Evolutionary conservation across 495 filamentous ascomycete genomes (phyloP).

Genomic region (Talaromyces thailandensis): DNA sequence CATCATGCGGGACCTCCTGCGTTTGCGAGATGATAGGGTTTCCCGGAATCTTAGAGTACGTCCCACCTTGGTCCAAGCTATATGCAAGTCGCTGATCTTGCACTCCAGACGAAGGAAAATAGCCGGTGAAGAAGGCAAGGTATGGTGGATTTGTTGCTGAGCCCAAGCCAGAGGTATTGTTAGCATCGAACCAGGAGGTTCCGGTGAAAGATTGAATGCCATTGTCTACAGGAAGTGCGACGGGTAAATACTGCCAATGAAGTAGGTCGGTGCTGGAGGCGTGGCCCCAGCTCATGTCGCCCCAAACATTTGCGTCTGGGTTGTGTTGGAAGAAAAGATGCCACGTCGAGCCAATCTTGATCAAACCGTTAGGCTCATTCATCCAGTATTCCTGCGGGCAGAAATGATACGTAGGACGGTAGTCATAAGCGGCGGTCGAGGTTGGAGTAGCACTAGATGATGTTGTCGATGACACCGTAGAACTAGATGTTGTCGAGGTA

Average conservation of each 20-base stretch:
- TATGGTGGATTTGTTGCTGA: too few species aligned
- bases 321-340: neutral
- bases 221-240: slow-evolving; percentile 36
- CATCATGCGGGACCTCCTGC: too few species aligned
- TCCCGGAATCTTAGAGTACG: too few species aligned
- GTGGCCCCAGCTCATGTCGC: slow-evolving; percentile 47
- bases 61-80: too few species aligned
- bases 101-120: too few species aligned
- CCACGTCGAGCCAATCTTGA: slow-evolving; percentile 32
- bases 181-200: slow-evolving; percentile 34
- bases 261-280: slow-evolving; percentile 43
- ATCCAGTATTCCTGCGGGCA: slow-evolving; percentile 42
- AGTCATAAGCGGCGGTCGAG: neutral
- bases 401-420: slow-evolving; percentile 25
- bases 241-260: slow-evolving; percentile 43
- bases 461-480: neutral
- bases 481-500: neutral
- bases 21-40: too few species aligned
- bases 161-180: slow-evolving; percentile 43
- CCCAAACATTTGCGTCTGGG: slow-evolving; percentile 22
- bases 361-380: slow-evolving; percentile 52
- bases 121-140: too few species aligned
- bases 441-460: neutral
- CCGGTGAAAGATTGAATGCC: slow-evolving; percentile 38
- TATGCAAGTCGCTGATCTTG: too few species aligned